Conservation (phyloP, 495 filamentous ascomycete species). For the Aspergillus indologenus region DNA sequence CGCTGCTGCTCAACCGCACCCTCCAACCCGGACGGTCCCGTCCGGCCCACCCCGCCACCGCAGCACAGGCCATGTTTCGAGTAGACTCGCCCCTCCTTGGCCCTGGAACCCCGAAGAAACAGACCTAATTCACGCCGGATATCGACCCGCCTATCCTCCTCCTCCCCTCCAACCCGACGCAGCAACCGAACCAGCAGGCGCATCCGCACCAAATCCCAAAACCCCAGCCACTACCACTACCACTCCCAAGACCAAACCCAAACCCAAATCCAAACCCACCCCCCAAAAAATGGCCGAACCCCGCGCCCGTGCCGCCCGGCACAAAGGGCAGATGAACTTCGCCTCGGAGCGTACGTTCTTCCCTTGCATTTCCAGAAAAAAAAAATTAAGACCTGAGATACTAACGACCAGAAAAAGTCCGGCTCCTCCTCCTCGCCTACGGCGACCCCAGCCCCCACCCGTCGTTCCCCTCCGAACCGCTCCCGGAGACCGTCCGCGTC, state of each 20-base stretch:
- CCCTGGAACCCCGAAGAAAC: conserved; percentile 24
- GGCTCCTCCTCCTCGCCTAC: conserved; percentile 78
- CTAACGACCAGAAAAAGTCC: conserved; percentile 48
- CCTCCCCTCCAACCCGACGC: conserved; percentile 3
- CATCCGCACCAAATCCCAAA: neutral
- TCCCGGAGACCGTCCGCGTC: conserved; percentile 77
- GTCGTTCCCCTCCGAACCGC: conserved; percentile 50
- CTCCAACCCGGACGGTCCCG: neutral
- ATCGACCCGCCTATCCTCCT: conserved; percentile 21
- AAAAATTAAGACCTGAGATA: neutral
- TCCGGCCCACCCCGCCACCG: conserved; percentile 5
- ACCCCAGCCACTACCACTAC: neutral
- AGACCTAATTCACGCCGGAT: conserved; percentile 26
- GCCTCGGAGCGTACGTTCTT: conserved; percentile 65
- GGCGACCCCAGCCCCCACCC: conserved; percentile 62
- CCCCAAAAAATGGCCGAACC: conserved; percentile 56
- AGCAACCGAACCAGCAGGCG: neutral
- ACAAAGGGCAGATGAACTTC: conserved; percentile 90
- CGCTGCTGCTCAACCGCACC: conserved; percentile 1
- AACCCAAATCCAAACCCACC: conserved; percentile 4
- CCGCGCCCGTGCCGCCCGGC: conserved; percentile 71
- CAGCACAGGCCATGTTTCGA: conserved; percentile 16
- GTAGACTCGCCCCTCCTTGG: conserved; percentile 17
- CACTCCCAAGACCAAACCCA: neutral
- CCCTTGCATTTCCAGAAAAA: too few relatives aligned